Base-by-base conservation (phyloP, 345 rosid genomes). In the Camelina laxa region DNA sequence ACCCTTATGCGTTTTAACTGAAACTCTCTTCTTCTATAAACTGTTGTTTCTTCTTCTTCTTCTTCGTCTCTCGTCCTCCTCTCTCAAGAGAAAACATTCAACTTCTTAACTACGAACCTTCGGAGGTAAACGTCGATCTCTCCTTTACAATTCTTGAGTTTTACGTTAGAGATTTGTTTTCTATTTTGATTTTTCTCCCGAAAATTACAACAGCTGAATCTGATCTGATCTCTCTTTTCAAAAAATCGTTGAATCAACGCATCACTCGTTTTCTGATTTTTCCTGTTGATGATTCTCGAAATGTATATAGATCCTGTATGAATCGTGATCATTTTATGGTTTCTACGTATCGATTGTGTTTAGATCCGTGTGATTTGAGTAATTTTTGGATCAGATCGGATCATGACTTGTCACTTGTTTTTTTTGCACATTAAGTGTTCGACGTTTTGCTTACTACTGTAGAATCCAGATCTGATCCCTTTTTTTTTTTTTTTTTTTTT, bases 401-500 rank as follows among this genome's bases (percentile, higher is more conserved):
- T 65, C 57, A 36, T 60, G 60, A 48, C 13, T 57, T 30, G 5
- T 74, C 39, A 56, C 7, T 30, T 33, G 3, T 3, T 65, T 74
- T 74, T 24, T 3, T 24, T 3, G 7, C 50, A 36, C 44, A 49
- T 47, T 10, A 47, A 45, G 22, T 70, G 36, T 70, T 60, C 21
- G 55, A 44, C 22, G 55, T 57, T 35, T 9, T 10, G 10, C 1
- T 30, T 60, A 31, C 36, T 41, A 7, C 2, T 53, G 7, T 39
- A 17, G 1, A 27, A 0, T 67, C 68, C 74, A 67, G 79, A 76
- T 76, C 75, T 76, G 66, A 45, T 45, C 17, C 8, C 2, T 14
- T 45, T 36, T n/a, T 45, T 15, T 45, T 14, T 14, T 44, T 44
- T 14, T 45, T 36, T n/a, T 45, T 15, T 45, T 14, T 14, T 44